phyloP scores from a whole-genome alignment of 2,329 filamentous ascomycete species.

The Fusarium sp. region DNA sequence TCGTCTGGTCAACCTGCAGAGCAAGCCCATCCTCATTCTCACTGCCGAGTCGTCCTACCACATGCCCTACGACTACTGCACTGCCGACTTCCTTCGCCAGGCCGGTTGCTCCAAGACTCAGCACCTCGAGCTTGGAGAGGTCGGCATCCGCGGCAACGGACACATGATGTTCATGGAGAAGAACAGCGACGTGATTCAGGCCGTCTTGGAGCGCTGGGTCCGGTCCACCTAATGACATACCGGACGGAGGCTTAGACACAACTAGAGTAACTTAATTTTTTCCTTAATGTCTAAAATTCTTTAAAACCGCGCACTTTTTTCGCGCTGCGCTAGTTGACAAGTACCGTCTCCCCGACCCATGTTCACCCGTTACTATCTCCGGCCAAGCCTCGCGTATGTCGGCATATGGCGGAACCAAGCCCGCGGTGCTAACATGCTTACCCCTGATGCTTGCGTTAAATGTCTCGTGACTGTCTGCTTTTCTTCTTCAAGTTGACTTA shows the following conservation, averaged over 20 bases:
- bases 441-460: not conserved
- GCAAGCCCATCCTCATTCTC: constrained; percentile 40
- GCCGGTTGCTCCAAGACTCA: constrained; percentile 35
- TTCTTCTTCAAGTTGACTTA: not conserved
- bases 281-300: not conserved
- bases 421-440: not conserved
- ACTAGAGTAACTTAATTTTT: not conserved
- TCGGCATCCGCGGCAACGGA: constrained; percentile 36
- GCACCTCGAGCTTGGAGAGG: constrained; percentile 33
- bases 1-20: constrained; percentile 50
- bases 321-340: not conserved
- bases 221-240: not conserved
- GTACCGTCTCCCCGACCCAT: not conserved
- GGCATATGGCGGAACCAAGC: not conserved
- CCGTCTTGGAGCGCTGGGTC: constrained; percentile 29
- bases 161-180: constrained; percentile 44
- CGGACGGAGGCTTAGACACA: not conserved
- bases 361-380: not conserved
- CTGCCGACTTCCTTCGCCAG: constrained; percentile 35
- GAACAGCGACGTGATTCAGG: constrained; percentile 37
- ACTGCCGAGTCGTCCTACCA: constrained; percentile 36
- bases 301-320: not conserved
- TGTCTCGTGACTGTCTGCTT: not conserved
- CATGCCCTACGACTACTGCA: constrained; percentile 38
- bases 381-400: not conserved